Evolutionary conservation across 148 eudicot genomes (phyloP), one percentile per base, ranked within the genome.

Genomic region (Rhododendron ovatum): DNA sequence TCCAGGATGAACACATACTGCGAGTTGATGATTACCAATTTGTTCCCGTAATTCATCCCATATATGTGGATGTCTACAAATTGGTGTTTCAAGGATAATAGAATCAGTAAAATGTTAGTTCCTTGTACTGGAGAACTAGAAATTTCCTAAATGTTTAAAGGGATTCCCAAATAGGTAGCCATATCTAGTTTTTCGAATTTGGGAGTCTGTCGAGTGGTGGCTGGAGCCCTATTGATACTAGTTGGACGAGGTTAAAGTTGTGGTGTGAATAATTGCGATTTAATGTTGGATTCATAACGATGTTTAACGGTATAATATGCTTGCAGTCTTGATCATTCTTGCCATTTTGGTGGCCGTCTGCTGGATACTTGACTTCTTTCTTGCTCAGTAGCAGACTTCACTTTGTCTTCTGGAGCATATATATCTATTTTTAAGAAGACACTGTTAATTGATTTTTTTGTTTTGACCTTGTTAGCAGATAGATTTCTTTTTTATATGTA

Each of bases 401-500:
- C 17, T 82, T 39, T 2, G 9, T 28, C 24, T 79, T 63, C 7
- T 30, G 85, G 28, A 77, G 80, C 50, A 57, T n/a, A 59, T 15
- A 39, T 83, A 20, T 76, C 24, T 47, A 11, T 82, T 43, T 45
- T 37, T 28, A 15, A n/a, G 6, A 9, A 14, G 24, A 50, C 63
- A 28, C 28, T 69, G 14, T 48, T 50, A 61, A 84, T 69, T 7
- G 8, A 15, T 71, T 50, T 78, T 73, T 5, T 41, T 5, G 59
- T 13, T 82, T 53, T 78, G n/a, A 69, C 89, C 37, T 84, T 84
- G 82, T 81, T 82, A 53, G 82, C 88, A 97, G 50, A 47, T 47
- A 47, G 50, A 47, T 47, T 47, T 47, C 50, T 9, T 47, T 47
- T 47, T 47, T 7, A 47, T 47, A 47, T 53, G 45, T 20, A 45